Evolutionary conservation across 371 early-diverging fungal species (phyloP), one percentile per base, ranked within the genome.

Genomic region (Spiromyces aspiralis): DNA sequence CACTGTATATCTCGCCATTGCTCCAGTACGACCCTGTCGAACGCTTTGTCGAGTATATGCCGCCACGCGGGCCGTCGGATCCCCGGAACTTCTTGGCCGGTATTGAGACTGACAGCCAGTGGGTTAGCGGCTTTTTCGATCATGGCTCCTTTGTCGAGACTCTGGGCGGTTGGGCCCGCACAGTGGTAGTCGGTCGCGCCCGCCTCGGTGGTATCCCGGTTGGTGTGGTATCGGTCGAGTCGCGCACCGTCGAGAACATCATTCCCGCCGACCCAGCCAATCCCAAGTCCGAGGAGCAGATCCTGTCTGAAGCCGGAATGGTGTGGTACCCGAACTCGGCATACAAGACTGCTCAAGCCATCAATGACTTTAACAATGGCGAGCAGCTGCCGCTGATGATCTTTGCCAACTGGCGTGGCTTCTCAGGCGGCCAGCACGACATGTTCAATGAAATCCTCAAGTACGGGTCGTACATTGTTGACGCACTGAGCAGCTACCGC

Each of bases 321-420:
- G 99, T 99, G 44, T 96, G 97, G 93, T 90, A 87, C 71, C 95
- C 97, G 44, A 91, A 95, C 83, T 90, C 93, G 28, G 90, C 99
- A 10, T 93, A 79, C 78, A 99, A 99, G 81, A 97, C 98, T 25
- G 91, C 98, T 3, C 95, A 95, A 70, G 90, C 96, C 2, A 96
- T 99, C 71, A 80, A 83, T 55, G 95, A 98, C 71, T 95, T 98
- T 60, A 94, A 95, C 80, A 84, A 91, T 62, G 95, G 95, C 68
- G 99, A 99, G 71, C 89, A 89, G 60, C 76, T 99, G 53, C 95
- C 97, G 19, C 70, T 98, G 66, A 86, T 99, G 66, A 86, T 99
- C 70, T 90, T 99, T 77, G 98, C 97, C 71, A 97, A 99, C 86
- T 99, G 97, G 97, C 91, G 97, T 75, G 99, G 99, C 50, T 99